A percentile compares a stretch with the other conserved stretches of the same genome.
Evolutionary conservation across 495 filamentous ascomycete species (phyloP).

Genomic region (Trichoderma gamsii): DNA sequence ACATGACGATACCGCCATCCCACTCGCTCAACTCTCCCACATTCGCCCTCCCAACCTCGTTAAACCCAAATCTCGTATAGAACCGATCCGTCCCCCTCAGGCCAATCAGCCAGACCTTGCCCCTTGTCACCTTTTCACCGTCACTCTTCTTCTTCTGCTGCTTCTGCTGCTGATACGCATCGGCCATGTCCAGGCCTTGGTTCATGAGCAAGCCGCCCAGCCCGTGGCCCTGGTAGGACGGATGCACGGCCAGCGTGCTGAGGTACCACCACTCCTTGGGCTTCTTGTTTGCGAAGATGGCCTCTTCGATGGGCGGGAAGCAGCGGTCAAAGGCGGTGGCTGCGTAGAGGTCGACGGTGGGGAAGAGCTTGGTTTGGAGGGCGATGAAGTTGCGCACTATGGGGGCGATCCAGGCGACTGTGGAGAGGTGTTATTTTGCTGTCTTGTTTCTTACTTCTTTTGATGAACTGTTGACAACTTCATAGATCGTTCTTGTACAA

Average conservation of each 20-base stretch:
- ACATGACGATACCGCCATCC: constrained; percentile 15
- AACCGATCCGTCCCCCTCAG: not conserved
- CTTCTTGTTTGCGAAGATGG: not conserved
- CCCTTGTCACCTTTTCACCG: not conserved
- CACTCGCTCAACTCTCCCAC: constrained; percentile 13
- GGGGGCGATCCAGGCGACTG: constrained; percentile 14
- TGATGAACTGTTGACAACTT: too few species aligned
- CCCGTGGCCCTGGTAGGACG: not conserved
- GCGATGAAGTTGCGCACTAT: not conserved
- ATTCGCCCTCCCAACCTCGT: constrained; percentile 12
- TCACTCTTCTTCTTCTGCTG: not conserved
- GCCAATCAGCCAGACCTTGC: constrained; percentile 5
- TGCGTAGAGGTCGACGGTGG: not conserved
- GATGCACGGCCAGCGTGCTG: constrained; percentile 13
- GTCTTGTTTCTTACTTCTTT: too few species aligned
- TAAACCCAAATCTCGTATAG: constrained; percentile 6
- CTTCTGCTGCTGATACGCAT: not conserved
- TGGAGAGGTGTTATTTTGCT: not conserved
- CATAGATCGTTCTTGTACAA: too few species aligned
- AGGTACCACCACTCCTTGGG: constrained; percentile 14
- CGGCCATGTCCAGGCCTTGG: not conserved
- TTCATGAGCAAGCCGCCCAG: constrained; percentile 6
- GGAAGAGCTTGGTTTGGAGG: constrained; percentile 3
- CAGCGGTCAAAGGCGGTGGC: constrained; percentile 3
- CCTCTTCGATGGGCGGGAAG: constrained; percentile 2